Conservation (phyloP, 352 stramenopile genomes). For the Pythium graminicola region DNA sequence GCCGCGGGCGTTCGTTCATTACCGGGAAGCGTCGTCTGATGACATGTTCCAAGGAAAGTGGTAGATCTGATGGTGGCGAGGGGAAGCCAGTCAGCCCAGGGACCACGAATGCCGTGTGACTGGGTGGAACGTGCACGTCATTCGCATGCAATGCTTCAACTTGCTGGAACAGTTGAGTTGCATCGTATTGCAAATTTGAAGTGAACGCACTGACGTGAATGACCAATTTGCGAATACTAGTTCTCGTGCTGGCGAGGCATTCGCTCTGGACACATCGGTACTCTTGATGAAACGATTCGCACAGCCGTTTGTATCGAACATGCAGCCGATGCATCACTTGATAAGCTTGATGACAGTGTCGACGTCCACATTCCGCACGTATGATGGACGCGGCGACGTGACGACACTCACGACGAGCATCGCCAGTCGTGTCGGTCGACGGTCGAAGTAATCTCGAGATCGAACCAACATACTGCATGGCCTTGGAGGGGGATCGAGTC, state of each 20-base stretch:
- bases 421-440: not conserved
- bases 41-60: conserved; percentile 16
- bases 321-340: conserved; percentile 16
- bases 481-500: conserved; percentile 16
- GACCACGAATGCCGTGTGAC: not conserved
- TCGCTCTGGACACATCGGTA: conserved; percentile 22
- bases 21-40: conserved; percentile 13
- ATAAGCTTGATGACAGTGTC: conserved; percentile 16
- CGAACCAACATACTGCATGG: conserved; percentile 21
- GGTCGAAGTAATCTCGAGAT: conserved; percentile 11
- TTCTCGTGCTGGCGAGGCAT: conserved; percentile 18
- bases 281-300: conserved; percentile 22
- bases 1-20: conserved; percentile 7
- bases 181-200: conserved; percentile 29
- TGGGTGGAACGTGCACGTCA: not conserved
- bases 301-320: conserved; percentile 15
- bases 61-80: conserved; percentile 11
- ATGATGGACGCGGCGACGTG: not conserved
- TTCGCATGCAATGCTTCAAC: conserved; percentile 15
- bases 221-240: conserved; percentile 27
- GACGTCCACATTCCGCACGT: conserved; percentile 8
- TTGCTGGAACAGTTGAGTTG: conserved; percentile 24
- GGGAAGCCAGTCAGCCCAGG: not conserved
- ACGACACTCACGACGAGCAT: not conserved
- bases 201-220: conserved; percentile 31